Evolutionary conservation across 2,329 filamentous ascomycete genomes (phyloP), one percentile per base, ranked within the genome.

Genomic region (Botrytis elliptica): DNA sequence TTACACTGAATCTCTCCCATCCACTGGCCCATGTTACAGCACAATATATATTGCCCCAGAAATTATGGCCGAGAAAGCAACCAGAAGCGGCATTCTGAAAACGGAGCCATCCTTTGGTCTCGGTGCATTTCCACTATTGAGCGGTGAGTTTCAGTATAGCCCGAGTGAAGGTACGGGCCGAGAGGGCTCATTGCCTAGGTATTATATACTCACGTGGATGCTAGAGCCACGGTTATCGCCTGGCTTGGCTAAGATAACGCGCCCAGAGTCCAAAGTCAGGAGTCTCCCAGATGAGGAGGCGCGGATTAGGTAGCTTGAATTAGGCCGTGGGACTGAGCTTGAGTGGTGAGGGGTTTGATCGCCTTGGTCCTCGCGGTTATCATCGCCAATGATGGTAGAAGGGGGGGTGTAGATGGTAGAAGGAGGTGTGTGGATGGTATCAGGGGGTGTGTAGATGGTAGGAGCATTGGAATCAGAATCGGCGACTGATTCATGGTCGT

Each of bases 51-150:
- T 46, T 22, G 10, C 40, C 36, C 36, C 44, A 40, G 36, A 55
- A 46, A 7, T 38, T 20, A 4, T 72, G n/a, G 1, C 70, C 70
- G 9, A 72, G 22, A 38, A 67, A 72, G 10, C 49, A 36, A 29
- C 70, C 70, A 5, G 70, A 72, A 33, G 49, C 70, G 0, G 38
- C n/a, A 4, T 72, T 72, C n/a, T 59, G 70, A 6, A 72, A 72
- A 46, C 29, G 44, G n/a, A 72, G 62, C 62, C 70, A 72, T 4
- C 70, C 70, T 18, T 59, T 67, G 0, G 5, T 9, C 33, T 60
- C 70, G 49, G 1, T 67, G 46, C 70, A 72, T 60, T 49, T 67
- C 62, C 70, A 72, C 70, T 72, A 60, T 59, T 18, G 1, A 6
- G 2, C 1, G 44, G 18, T 9, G 16, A 29, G 22, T 36, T 65